Evolutionary conservation across 441 rosid species (phyloP).

Genomic region (Arabidopsis lyrata): DNA sequence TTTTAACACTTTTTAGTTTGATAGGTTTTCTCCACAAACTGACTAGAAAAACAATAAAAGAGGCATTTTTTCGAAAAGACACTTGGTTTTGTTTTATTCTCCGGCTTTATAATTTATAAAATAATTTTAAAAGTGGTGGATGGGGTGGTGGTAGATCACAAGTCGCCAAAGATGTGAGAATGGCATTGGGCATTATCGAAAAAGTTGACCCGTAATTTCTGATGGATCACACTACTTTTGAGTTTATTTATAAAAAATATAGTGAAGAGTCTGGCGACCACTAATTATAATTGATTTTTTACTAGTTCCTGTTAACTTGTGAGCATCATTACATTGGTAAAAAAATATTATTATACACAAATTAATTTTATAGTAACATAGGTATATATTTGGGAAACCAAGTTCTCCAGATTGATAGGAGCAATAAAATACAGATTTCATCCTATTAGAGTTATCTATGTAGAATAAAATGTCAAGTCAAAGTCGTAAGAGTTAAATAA

Average conservation of each 20-base stretch:
- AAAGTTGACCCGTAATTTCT: slow-evolving; percentile 43
- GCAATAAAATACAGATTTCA: slow-evolving; percentile 32
- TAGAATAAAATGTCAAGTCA: slow-evolving; percentile 35
- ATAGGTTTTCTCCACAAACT: slow-evolving; percentile 10
- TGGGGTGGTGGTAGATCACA: slow-evolving; percentile 47
- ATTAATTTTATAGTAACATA: slow-evolving; percentile 17
- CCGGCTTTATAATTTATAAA: neutral
- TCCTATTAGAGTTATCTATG: neutral
- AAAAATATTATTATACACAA: neutral
- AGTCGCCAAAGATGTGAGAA: slow-evolving; percentile 44
- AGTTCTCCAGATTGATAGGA: slow-evolving; percentile 41
- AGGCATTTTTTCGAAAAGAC: slow-evolving; percentile 32
- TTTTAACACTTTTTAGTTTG: neutral
- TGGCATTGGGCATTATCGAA: slow-evolving; percentile 34
- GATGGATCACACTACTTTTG: slow-evolving; percentile 39
- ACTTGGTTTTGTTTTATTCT: slow-evolving; percentile 34
- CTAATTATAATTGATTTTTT: slow-evolving; percentile 32
- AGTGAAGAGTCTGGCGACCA: slow-evolving; percentile 24
- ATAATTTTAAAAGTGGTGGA: slow-evolving; percentile 39
- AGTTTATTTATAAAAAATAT: slow-evolving; percentile 19
- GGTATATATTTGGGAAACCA: slow-evolving; percentile 39
- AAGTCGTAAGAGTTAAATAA: slow-evolving; percentile 28
- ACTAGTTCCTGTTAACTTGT: slow-evolving; percentile 20
- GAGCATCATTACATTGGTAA: slow-evolving; percentile 29
- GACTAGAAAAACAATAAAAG: slow-evolving; percentile 28